Conservation (phyloP, 148 eudicot genomes). For the Persicaria tinctoria region DNA sequence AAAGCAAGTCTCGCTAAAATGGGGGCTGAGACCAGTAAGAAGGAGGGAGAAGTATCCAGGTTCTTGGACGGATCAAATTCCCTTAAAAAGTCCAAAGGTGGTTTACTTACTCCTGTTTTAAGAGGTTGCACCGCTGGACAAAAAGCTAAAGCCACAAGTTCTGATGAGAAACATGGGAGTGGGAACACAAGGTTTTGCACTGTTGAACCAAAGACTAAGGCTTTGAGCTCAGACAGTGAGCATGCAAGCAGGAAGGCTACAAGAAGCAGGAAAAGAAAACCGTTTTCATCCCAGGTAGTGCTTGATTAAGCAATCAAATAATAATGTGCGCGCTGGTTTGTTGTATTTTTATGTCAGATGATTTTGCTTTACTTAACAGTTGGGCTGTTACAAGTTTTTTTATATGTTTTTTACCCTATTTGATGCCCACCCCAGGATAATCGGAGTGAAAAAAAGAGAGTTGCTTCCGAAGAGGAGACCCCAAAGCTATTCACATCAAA, state of each 20-base stretch:
- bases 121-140: conserved; percentile 26
- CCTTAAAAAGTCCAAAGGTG: conserved; percentile 24
- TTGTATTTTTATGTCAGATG: not conserved
- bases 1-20: conserved; percentile 28
- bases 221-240: not conserved
- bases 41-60: conserved; percentile 38
- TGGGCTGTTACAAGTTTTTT: not conserved
- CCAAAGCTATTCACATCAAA: conserved; percentile 13
- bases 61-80: conserved; percentile 33
- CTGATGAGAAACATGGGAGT: not conserved
- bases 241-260: conserved; percentile 7
- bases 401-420: not conserved
- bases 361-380: not conserved
- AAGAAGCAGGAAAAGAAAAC: conserved; percentile 23
- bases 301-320: not conserved
- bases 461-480: conserved; percentile 1
- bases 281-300: conserved; percentile 17
- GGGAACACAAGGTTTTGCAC: not conserved
- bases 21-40: conserved; percentile 23
- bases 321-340: not conserved
- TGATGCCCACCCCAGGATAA: not conserved
- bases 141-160: not conserved
- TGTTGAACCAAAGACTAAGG: conserved; percentile 8
- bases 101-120: conserved; percentile 31
- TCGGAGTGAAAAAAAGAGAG: conserved; percentile 20